Percentiles rank a stretch among this genome's conserved stretches.
Evolutionary conservation across 2,329 filamentous ascomycete species (phyloP).

Genomic region (Diaporthe sp.): DNA sequence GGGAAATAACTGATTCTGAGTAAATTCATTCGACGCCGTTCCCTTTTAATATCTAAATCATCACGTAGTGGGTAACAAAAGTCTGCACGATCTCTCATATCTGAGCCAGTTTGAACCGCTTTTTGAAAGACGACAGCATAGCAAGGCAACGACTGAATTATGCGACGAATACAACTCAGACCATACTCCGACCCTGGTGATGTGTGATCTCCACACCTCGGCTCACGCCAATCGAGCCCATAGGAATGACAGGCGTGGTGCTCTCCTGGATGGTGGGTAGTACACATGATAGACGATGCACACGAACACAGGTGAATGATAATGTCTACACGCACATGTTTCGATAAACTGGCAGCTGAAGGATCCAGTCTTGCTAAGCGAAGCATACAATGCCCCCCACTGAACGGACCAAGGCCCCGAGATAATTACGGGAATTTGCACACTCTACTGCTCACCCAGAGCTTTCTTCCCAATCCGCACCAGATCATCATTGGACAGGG

Average conservation of each 20-base stretch:
- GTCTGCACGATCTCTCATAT: fast-evolving
- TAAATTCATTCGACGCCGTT: too few relatives aligned
- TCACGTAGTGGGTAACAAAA: too few relatives aligned
- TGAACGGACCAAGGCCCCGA: not conserved
- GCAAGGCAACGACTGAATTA: too few relatives aligned
- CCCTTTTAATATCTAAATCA: too few relatives aligned
- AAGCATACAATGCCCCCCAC: not conserved
- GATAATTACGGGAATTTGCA: not conserved
- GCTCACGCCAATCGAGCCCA: too few relatives aligned
- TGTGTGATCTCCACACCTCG: too few relatives aligned
- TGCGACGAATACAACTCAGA: too few relatives aligned
- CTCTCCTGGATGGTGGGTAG: not conserved
- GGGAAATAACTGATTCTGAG: too few relatives aligned
- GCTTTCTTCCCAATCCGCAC: slow-evolving; percentile 49
- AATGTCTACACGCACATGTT: not conserved
- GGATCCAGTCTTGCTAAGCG: not conserved
- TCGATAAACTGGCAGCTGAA: not conserved
- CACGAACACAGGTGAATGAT: not conserved
- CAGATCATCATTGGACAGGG: slow-evolving; percentile 58
- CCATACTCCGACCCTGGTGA: too few relatives aligned
- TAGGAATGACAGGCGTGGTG: too few relatives aligned
- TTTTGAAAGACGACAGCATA: too few relatives aligned
- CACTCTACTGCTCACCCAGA: not conserved
- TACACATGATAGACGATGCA: not conserved
- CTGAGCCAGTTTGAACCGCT: too few relatives aligned